Base-by-base conservation (phyloP, 768 basidiomycete species). In the Suillus cothurnatus region DNA sequence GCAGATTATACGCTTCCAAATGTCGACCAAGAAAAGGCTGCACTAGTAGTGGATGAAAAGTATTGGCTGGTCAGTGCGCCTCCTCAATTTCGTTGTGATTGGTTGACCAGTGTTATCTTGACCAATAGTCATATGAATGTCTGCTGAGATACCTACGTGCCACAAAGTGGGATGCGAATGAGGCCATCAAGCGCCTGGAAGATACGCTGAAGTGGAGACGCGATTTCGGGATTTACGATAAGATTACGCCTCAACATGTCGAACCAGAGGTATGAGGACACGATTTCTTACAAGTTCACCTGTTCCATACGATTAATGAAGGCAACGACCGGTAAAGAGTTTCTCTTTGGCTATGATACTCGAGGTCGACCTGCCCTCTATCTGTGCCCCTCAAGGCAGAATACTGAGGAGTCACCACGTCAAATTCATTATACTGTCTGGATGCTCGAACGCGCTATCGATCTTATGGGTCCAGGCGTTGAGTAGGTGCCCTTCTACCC, bases 321-420 rank as follows among this genome's bases (percentile, higher is more conserved):
- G 90, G 88, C 87, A 1, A 77, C 90, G 57, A 96, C 94, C 5
- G 95, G 95, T 38, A 96, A 97, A 77, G 84, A 88, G 73, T 79
- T 95, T 58, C 67, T 88, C 21, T 92, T 90, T 69, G 95, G 94
- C 6, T 94, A 85, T 72, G 93, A 95, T 74, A 75, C 77, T 8
- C 76, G 76, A 26, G 83, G 89, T 15, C 81, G 91, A 63, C 92
- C 93, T 4, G 88, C 80, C 0, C 76, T 88, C 45, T 94, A 94
- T 76, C 83, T 94, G 81, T 78, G 78, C 50, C 87, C 86, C 2
- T 83, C 81, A 72, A 86, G 86, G 26, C 94, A 95, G 75, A 95
- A 95, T 75, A 95, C 93, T 0, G 82, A 85, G 4, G 90, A 89
- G 67, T 74, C 83, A 6, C 79, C 80, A 3, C 81, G 88, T 23